Evolutionary conservation across 495 filamentous ascomycete genomes (phyloP).

Genomic region (Neurospora africana): DNA sequence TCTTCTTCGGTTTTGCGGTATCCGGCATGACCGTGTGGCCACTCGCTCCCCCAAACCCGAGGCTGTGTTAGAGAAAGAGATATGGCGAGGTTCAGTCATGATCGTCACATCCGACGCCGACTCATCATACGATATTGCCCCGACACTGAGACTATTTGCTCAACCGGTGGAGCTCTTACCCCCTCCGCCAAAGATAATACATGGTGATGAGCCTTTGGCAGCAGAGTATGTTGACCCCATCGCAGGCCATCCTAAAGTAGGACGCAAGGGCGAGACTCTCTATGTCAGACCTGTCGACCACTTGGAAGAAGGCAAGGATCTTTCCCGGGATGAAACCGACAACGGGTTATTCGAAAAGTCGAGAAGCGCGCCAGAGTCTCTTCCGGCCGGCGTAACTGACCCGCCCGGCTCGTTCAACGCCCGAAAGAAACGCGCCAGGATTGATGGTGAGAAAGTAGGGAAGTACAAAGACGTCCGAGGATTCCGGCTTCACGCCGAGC

Average conservation of each 20-base stretch:
- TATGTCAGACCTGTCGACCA: constrained; percentile 82
- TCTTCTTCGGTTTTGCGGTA: constrained; percentile 78
- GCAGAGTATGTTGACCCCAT: constrained; percentile 82
- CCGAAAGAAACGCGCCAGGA: constrained; percentile 32
- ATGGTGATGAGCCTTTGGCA: constrained; percentile 52
- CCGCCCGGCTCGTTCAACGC: constrained; percentile 36
- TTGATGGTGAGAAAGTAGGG: constrained; percentile 65
- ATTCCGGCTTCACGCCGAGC: constrained; percentile 72
- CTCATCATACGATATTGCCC: constrained; percentile 70
- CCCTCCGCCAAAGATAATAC: constrained; percentile 62
- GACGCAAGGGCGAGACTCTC: constrained; percentile 65
- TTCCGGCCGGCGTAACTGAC: constrained; percentile 21
- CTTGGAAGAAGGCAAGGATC: constrained; percentile 57
- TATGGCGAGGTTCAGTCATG: constrained; percentile 90
- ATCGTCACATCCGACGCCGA: constrained; percentile 78
- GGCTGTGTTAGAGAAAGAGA: constrained; percentile 48
- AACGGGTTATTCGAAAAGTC: constrained; percentile 65
- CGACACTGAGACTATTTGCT: constrained; percentile 69
- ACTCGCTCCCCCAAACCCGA: constrained; percentile 22
- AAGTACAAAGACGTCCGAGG: constrained; percentile 70
- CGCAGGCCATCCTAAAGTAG: constrained; percentile 76
- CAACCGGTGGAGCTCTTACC: constrained; percentile 78
- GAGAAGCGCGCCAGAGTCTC: constrained; percentile 28
- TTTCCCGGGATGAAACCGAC: constrained; percentile 68
- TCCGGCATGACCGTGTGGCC: constrained; percentile 43